Evolutionary conservation across 441 rosid species (phyloP).

Genomic region (Gossypium davidsonii): DNA sequence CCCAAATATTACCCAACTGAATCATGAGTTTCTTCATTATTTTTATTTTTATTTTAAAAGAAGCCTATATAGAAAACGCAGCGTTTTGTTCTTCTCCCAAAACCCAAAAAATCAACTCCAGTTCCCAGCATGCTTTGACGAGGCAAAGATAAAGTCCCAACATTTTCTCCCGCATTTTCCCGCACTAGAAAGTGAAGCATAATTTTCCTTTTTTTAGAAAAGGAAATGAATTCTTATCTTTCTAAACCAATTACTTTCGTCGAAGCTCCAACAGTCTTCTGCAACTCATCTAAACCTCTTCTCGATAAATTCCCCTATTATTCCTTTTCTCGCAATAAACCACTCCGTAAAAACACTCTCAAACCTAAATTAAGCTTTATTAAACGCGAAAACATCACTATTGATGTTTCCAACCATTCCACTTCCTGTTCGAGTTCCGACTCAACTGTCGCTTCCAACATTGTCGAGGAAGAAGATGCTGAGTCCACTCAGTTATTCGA

Average conservation of each 20-base stretch:
- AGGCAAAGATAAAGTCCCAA: constrained; percentile 7
- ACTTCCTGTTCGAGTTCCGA: constrained; percentile 31
- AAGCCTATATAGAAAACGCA: not conserved
- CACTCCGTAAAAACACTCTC: constrained; percentile 17
- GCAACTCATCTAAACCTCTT: constrained; percentile 18
- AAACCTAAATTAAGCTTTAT: constrained; percentile 24
- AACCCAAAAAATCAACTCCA: constrained; percentile 5
- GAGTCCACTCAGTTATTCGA: constrained; percentile 53
- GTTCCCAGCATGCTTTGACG: not conserved
- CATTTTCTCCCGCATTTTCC: constrained; percentile 3
- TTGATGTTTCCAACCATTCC: constrained; percentile 25
- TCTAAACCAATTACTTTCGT: constrained; percentile 30
- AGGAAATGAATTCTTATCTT: constrained; percentile 31
- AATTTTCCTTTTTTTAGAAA: not conserved
- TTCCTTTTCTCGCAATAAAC: constrained; percentile 16
- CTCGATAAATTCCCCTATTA: constrained; percentile 17
- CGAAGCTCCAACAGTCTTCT: constrained; percentile 24
- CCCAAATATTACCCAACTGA: not conserved
- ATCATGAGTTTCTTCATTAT: not conserved
- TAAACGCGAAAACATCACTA: constrained; percentile 12
- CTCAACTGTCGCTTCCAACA: constrained; percentile 19
- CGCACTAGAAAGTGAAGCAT: not conserved
- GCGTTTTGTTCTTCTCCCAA: not conserved
- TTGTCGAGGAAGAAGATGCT: constrained; percentile 38
- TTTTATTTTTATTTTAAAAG: not conserved